Percentiles rank a stretch among this genome's conserved stretches.
Evolutionary conservation across 179 eudicot genomes (phyloP).

Genomic region (Silene coronaria): DNA sequence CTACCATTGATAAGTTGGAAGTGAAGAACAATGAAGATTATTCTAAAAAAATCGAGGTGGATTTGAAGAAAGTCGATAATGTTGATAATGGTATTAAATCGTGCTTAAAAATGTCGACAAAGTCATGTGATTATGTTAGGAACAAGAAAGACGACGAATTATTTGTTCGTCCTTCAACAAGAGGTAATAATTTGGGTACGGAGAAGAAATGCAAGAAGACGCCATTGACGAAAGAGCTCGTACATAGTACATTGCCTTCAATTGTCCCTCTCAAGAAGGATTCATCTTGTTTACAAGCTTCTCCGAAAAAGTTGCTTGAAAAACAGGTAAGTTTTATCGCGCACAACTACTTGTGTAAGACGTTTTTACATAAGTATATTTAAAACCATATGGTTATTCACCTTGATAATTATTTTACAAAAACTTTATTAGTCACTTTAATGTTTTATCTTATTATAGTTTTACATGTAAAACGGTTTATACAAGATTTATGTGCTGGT

Average conservation of each 20-base stretch:
- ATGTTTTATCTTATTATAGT: no score
- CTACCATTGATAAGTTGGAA: background rate
- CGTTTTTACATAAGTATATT: background rate
- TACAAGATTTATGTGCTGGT: no score
- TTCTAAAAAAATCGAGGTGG: background rate
- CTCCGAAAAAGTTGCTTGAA: constrained; percentile 40
- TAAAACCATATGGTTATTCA: no score
- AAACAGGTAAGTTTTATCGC: constrained; percentile 42
- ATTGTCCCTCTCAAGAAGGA: constrained; percentile 52
- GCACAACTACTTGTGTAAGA: background rate
- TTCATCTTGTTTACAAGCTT: constrained; percentile 28
- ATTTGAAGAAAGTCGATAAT: background rate
- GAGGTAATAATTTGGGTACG: constrained; percentile 6
- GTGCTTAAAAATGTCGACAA: constrained; percentile 7
- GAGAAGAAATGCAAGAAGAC: constrained; percentile 49
- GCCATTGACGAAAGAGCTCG: constrained; percentile 43
- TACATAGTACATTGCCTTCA: constrained; percentile 40
- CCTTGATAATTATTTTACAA: no score
- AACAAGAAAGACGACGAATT: constrained; percentile 67
- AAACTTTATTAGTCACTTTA: no score
- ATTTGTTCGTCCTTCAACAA: constrained; percentile 37
- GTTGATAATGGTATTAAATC: background rate
- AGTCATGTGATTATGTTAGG: constrained; percentile 26
- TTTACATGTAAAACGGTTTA: no score
- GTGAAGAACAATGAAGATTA: constrained; percentile 5